These are phyloP conservation scores for Cryptococcus sp. DNA, from an alignment of 1,284 basidiomycete species.

Conservation along the genomic window DNA sequence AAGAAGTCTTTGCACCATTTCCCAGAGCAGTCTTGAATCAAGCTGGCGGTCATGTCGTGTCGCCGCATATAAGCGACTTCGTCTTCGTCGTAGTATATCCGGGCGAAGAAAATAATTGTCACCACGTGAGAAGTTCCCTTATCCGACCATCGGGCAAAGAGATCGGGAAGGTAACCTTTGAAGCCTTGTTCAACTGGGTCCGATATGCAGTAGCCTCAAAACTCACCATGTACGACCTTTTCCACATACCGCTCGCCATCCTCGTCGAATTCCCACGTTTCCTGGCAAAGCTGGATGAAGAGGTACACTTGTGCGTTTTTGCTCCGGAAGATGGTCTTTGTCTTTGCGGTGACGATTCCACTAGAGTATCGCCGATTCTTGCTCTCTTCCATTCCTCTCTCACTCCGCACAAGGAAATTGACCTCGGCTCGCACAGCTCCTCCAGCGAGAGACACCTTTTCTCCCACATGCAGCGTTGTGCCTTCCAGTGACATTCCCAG, in stretches of 20 bases:
- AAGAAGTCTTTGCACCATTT: conserved; percentile 94
- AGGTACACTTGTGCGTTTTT: conserved; percentile 82
- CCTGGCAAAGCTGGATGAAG: conserved; percentile 92
- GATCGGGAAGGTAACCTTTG: conserved; percentile 71
- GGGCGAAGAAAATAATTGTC: conserved; percentile 90
- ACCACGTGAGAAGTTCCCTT: conserved; percentile 88
- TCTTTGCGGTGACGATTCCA: conserved; percentile 76
- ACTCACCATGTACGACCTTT: conserved; percentile 78
- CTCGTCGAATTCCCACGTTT: conserved; percentile 96
- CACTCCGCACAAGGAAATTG: conserved; percentile 62
- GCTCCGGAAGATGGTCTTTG: conserved; percentile 86
- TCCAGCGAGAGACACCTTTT: conserved; percentile 54
- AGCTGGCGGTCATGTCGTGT: conserved; percentile 59
- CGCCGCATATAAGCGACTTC: conserved; percentile 67
- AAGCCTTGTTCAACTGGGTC: not conserved
- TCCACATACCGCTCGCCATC: conserved; percentile 96
- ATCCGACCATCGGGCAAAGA: conserved; percentile 80
- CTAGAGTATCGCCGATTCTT: conserved; percentile 62
- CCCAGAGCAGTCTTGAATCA: conserved; percentile 70
- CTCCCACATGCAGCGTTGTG: conserved; percentile 62
- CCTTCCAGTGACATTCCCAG: conserved; percentile 67
- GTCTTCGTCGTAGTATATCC: conserved; percentile 84
- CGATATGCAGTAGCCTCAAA: not conserved
- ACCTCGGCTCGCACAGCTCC: conserved; percentile 78
- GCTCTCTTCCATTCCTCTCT: conserved; percentile 25